A percentile compares a stretch with the other conserved stretches of the same genome.
Evolutionary conservation across 176 grass and related monocot species (phyloP).

Genomic region (maize (Zea mays)): DNA sequence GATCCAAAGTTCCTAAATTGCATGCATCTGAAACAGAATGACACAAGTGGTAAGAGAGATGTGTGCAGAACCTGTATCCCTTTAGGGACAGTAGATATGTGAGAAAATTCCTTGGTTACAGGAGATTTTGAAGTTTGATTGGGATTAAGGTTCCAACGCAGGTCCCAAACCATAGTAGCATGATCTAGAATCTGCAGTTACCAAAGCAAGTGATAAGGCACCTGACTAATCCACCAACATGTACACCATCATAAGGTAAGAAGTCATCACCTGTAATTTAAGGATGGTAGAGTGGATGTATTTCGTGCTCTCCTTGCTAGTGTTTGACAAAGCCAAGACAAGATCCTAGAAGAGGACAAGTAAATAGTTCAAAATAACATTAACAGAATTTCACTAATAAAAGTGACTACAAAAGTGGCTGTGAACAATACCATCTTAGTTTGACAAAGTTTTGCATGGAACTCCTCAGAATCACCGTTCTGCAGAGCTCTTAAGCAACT

Average conservation of each 20-base stretch:
- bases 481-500: constrained; percentile 94
- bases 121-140: constrained; percentile 46
- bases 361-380: constrained; percentile 26
- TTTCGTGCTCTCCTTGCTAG: constrained; percentile 94
- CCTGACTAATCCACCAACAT: constrained; percentile 32
- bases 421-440: constrained; percentile 66
- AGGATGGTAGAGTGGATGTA: constrained; percentile 83
- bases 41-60: constrained; percentile 6
- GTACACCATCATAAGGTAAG: constrained; percentile 21
- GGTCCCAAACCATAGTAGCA: constrained; percentile 71
- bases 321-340: constrained; percentile 71
- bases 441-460: constrained; percentile 70
- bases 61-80: constrained; percentile 55
- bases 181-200: constrained; percentile 85
- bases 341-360: constrained; percentile 60
- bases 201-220: constrained; percentile 32
- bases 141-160: constrained; percentile 59
- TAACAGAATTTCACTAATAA: constrained; percentile 9
- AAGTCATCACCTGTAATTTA: constrained; percentile 69
- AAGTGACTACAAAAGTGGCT: constrained; percentile 12
- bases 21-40: constrained; percentile 2
- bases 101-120: constrained; percentile 39
- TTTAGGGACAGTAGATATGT: constrained; percentile 54
- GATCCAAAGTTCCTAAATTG: constrained; percentile 1
- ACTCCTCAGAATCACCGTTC: constrained; percentile 75